Conservation (phyloP, 768 basidiomycete genomes). For the Mycena polygramma region DNA sequence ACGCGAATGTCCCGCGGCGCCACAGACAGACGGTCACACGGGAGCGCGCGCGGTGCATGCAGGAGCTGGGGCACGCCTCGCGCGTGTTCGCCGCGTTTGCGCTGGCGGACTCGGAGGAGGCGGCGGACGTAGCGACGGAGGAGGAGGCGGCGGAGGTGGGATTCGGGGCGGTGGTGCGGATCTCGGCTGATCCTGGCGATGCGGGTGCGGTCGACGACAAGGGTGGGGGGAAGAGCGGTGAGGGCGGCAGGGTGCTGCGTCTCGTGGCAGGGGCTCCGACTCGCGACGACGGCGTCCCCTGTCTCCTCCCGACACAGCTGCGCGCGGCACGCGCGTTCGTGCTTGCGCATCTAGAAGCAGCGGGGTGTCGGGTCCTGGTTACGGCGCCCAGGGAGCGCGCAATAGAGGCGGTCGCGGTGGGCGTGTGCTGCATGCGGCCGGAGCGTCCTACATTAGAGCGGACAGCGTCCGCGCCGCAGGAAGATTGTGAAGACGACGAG, state of each 20-base stretch:
- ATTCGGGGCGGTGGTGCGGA: slow-evolving; percentile 25
- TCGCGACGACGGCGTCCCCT: slow-evolving; percentile 30
- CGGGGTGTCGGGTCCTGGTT: slow-evolving; percentile 14
- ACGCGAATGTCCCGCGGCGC: slow-evolving; percentile 16
- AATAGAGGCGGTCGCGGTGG: slow-evolving; percentile 20
- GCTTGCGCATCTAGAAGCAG: neutral
- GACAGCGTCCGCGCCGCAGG: too few species aligned
- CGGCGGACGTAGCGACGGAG: neutral
- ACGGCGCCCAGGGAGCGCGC: slow-evolving; percentile 15
- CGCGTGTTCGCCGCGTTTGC: slow-evolving; percentile 18
- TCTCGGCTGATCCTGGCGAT: neutral
- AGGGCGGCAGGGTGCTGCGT: neutral
- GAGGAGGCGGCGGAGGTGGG: neutral
- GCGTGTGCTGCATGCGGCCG: slow-evolving; percentile 4
- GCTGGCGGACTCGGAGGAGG: neutral
- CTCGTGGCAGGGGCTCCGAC: neutral
- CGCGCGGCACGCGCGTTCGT: slow-evolving; percentile 19
- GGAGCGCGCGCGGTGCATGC: slow-evolving; percentile 4
- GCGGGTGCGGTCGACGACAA: neutral
- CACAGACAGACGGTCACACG: neutral
- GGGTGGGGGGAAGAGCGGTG: neutral
- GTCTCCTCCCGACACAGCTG: slow-evolving; percentile 17
- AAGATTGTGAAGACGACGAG: neutral
- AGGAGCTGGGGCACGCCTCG: slow-evolving; percentile 21
- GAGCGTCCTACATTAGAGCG: neutral